A percentile compares a stretch with the other conserved stretches of the same genome.
These are phyloP conservation scores for Babesia divergens DNA, from an alignment of 169 alveolate species.

Conservation along the genomic window DNA sequence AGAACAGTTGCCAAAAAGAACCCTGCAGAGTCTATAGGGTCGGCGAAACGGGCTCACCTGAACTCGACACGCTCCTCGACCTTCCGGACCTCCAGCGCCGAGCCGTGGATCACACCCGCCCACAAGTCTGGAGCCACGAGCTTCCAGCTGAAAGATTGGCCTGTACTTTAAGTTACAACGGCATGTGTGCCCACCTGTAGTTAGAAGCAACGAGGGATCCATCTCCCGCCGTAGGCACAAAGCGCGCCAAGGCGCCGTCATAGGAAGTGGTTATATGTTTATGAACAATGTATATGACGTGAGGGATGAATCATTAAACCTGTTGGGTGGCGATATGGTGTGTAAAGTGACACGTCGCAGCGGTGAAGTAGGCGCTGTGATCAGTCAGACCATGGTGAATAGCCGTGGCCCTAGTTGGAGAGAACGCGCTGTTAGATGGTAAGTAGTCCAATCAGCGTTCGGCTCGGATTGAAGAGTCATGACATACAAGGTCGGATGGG, in stretches of 20 bases:
- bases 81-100: slow-evolving; percentile 40
- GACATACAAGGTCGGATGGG: no score
- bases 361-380: no score
- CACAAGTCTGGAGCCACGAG: slow-evolving; percentile 32
- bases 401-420: no score
- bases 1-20: slow-evolving; percentile 26
- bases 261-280: neutral
- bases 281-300: no score
- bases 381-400: no score
- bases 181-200: slow-evolving; percentile 3
- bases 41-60: slow-evolving; percentile 25
- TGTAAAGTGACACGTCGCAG: no score
- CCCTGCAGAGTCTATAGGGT: slow-evolving; percentile 1
- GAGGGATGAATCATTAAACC: no score
- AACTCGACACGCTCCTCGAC: slow-evolving; percentile 34
- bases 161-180: neutral
- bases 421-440: no score
- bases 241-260: neutral
- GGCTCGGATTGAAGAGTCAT: no score
- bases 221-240: slow-evolving; percentile 9
- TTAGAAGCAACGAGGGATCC: slow-evolving; percentile 18
- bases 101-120: slow-evolving; percentile 52
- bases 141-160: slow-evolving; percentile 58
- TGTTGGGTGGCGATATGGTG: no score
- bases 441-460: no score